Percentiles rank a stretch among this genome's conserved stretches.
Evolutionary conservation across 768 basidiomycete genomes (phyloP).

Genomic region (Phylloporus arenicola): DNA sequence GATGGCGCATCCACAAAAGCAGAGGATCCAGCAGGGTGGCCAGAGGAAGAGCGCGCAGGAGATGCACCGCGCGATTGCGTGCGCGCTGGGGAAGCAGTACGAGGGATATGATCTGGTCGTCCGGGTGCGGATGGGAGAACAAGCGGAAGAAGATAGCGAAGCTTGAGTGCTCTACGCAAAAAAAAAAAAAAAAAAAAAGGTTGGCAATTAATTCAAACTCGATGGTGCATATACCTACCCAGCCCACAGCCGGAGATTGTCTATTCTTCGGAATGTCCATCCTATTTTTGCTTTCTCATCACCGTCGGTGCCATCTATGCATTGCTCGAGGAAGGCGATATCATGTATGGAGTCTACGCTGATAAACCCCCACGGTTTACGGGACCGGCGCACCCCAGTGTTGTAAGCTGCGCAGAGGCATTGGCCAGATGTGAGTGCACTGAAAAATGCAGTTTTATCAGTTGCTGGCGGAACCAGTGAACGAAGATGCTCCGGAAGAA

Average conservation of each 20-base stretch:
- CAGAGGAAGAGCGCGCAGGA: conserved; percentile 17
- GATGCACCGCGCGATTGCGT: conserved; percentile 18
- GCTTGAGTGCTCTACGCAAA: conserved; percentile 62
- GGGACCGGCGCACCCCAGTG: conserved; percentile 69
- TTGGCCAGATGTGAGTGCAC: conserved; percentile 67
- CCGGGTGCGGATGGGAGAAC: conserved; percentile 42
- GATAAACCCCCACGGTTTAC: conserved; percentile 86
- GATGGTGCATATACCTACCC: conserved; percentile 48
- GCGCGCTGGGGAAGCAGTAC: conserved; percentile 20
- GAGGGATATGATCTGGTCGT: conserved; percentile 24
- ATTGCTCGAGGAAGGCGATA: conserved; percentile 59
- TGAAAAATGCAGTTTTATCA: conserved; percentile 41
- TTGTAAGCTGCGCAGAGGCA: conserved; percentile 81
- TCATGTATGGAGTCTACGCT: conserved; percentile 74
- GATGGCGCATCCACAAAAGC: conserved; percentile 15
- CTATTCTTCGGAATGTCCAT: conserved; percentile 83
- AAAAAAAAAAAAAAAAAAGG: too few species aligned
- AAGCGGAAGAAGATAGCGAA: conserved; percentile 75
- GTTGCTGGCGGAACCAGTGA: conserved; percentile 31
- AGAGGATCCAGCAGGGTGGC: conserved; percentile 1
- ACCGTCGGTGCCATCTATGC: conserved; percentile 31
- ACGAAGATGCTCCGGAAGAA: conserved; percentile 57
- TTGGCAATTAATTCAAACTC: background rate
- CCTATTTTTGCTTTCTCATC: conserved; percentile 49
- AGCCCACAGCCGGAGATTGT: conserved; percentile 81